Conservation (phyloP, 2,329 filamentous ascomycete species). For the Coleophoma eucalyptorum region DNA sequence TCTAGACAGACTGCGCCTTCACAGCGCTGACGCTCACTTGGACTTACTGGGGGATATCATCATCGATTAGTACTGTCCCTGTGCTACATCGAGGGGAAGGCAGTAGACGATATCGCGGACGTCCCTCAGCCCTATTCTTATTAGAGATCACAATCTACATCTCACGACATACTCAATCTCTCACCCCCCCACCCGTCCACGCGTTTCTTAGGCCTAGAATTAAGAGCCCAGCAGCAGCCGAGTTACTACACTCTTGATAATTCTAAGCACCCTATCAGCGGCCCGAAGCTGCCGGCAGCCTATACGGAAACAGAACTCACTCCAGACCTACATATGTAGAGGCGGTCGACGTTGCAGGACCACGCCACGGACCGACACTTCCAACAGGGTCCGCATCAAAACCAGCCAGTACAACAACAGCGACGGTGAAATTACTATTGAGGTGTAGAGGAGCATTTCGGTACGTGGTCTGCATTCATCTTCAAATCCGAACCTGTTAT, state of each 20-base stretch:
- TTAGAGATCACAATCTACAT: too few relatives aligned
- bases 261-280: slow-evolving; percentile 18
- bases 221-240: slow-evolving; percentile 6
- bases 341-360: slow-evolving; percentile 15
- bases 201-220: not conserved
- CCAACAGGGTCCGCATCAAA: slow-evolving; percentile 6
- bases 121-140: too few relatives aligned
- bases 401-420: slow-evolving; percentile 1
- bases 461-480: too few relatives aligned
- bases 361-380: slow-evolving; percentile 19
- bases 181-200: too few relatives aligned
- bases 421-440: not conserved
- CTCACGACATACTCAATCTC: too few relatives aligned
- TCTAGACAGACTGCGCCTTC: too few relatives aligned
- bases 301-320: slow-evolving; percentile 15
- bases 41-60: too few relatives aligned
- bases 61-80: too few relatives aligned
- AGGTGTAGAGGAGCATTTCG: too few relatives aligned
- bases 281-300: slow-evolving; percentile 22
- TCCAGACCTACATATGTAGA: slow-evolving; percentile 22
- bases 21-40: too few relatives aligned
- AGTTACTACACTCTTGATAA: not conserved
- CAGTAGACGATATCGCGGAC: slow-evolving; percentile 16
- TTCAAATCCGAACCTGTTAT: too few relatives aligned
- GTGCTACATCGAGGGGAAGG: too few relatives aligned